Evolutionary conservation across 192 early-diverging fungal species (phyloP).

Genomic region (Oehlia diaphana): DNA sequence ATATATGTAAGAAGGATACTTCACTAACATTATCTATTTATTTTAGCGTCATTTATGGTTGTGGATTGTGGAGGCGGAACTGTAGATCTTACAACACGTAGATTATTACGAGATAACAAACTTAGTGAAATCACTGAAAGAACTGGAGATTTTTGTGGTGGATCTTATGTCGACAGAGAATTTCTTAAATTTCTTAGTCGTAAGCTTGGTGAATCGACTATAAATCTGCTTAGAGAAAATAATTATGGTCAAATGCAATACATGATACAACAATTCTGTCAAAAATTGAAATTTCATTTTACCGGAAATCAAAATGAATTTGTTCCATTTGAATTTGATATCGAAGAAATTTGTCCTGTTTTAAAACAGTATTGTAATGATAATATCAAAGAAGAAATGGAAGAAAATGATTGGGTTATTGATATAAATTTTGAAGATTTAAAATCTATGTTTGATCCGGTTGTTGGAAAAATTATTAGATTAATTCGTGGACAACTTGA

Average conservation of each 20-base stretch:
- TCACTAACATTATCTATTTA: neutral
- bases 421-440: constrained; percentile 3
- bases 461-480: constrained; percentile 38
- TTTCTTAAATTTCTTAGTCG: neutral
- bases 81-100: constrained; percentile 31
- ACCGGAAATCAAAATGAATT: neutral
- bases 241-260: constrained; percentile 22
- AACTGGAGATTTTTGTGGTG: constrained; percentile 45
- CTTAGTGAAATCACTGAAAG: constrained; percentile 49
- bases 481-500: constrained; percentile 45
- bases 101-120: neutral
- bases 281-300: constrained; percentile 3
- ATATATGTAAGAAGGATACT: neutral
- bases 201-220: neutral
- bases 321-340: neutral
- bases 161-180: constrained; percentile 44
- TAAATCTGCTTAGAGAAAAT: neutral
- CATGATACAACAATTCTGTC: neutral
- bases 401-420: constrained; percentile 3
- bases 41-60: constrained; percentile 27
- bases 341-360: constrained; percentile 8
- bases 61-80: constrained; percentile 32
- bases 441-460: constrained; percentile 50
- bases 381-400: neutral
- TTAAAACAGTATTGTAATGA: neutral